Percentiles rank a stretch among this genome's conserved stretches.
These are phyloP conservation scores for Lasiodiplodia sp. DNA, from an alignment of 2,329 filamentous ascomycete genomes.

Conservation along the genomic window DNA sequence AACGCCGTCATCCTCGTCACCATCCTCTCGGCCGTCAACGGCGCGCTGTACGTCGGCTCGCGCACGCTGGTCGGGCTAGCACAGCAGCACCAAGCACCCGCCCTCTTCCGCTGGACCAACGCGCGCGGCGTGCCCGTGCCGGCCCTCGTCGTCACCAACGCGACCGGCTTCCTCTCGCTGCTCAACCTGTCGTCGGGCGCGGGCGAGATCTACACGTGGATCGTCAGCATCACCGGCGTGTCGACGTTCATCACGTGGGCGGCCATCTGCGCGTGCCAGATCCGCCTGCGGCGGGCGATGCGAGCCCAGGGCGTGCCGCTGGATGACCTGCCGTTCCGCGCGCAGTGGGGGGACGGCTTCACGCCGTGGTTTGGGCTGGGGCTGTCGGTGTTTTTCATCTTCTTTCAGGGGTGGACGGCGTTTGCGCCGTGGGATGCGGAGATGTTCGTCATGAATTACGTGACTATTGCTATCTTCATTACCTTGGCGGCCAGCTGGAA, in stretches of 20 bases:
- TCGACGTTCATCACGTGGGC: slow-evolving; percentile 81
- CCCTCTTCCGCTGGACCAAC: slow-evolving; percentile 67
- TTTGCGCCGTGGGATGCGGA: slow-evolving; percentile 31
- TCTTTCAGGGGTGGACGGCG: slow-evolving; percentile 44
- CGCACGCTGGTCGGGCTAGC: slow-evolving; percentile 89
- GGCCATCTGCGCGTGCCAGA: slow-evolving; percentile 85
- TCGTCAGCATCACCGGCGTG: slow-evolving; percentile 76
- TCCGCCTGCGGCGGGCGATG: slow-evolving; percentile 76
- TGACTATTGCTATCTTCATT: neutral
- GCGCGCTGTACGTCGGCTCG: slow-evolving; percentile 88
- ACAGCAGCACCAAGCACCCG: slow-evolving; percentile 71
- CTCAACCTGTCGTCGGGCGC: slow-evolving; percentile 79
- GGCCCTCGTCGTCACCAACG: slow-evolving; percentile 60
- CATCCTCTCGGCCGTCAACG: slow-evolving; percentile 90
- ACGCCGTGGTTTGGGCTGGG: slow-evolving; percentile 50
- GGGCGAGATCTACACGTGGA: slow-evolving; percentile 77
- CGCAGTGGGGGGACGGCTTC: slow-evolving; percentile 45
- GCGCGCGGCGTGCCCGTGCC: slow-evolving; percentile 57
- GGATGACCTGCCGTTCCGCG: slow-evolving; percentile 54
- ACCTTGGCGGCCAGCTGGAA: neutral
- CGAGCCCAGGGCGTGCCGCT: slow-evolving; percentile 46
- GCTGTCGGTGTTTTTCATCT: slow-evolving; percentile 49
- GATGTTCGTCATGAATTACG: neutral
- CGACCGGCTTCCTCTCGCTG: slow-evolving; percentile 66
- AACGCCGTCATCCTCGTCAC: slow-evolving; percentile 92